Evolutionary conservation across 495 filamentous ascomycete species (phyloP).

Genomic region (Cercophora scortea): DNA sequence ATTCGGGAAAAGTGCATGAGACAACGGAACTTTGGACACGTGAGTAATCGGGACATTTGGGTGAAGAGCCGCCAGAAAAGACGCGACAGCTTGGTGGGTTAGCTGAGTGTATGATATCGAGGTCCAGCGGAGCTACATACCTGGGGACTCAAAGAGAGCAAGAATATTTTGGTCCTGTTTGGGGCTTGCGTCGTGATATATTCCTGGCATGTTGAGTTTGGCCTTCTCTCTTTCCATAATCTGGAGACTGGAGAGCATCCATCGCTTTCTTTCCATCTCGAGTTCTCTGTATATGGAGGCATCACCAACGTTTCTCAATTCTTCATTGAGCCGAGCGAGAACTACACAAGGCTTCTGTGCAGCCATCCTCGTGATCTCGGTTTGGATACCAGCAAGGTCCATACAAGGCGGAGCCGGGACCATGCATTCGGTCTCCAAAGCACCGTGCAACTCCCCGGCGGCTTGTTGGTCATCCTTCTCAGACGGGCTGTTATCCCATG

Average conservation of each 20-base stretch:
- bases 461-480: background rate
- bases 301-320: conserved; percentile 30
- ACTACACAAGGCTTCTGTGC: conserved; percentile 33
- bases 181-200: background rate
- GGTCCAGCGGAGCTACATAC: conserved; percentile 11
- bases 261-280: conserved; percentile 34
- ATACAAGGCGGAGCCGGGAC: no score
- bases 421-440: no score
- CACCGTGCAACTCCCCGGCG: no score
- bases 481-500: conserved; percentile 13
- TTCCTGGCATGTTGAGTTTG: background rate
- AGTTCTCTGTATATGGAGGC: conserved; percentile 30
- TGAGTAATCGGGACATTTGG: conserved; percentile 22
- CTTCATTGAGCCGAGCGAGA: conserved; percentile 36
- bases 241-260: conserved; percentile 35
- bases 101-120: background rate
- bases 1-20: conserved; percentile 27
- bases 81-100: conserved; percentile 28
- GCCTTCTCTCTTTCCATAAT: conserved; percentile 4
- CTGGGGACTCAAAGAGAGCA: conserved; percentile 36
- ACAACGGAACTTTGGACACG: conserved; percentile 27
- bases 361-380: conserved; percentile 35
- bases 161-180: conserved; percentile 18
- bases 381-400: conserved; percentile 16
- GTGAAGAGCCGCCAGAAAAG: conserved; percentile 32